These are phyloP conservation scores for Coelastrella sp. DNA, from an alignment of 139 green algal genomes.

Conservation along the genomic window DNA sequence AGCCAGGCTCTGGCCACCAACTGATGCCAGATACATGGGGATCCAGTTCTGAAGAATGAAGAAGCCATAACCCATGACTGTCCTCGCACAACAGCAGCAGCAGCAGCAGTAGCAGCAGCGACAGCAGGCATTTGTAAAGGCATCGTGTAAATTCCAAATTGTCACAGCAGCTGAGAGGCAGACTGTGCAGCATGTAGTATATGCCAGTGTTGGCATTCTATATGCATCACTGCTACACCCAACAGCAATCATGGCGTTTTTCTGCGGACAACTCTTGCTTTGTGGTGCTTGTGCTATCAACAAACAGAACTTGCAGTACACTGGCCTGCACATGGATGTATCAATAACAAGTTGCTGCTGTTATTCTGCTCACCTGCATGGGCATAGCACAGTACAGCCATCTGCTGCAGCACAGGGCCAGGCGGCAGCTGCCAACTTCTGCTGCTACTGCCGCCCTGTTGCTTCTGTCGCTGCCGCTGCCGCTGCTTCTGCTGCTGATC, in stretches of 20 bases:
- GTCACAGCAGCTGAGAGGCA: too few relatives aligned
- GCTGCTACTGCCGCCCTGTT: background rate
- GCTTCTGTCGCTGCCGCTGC: conserved; percentile 15
- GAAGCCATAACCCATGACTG: conserved; percentile 74
- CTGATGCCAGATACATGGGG: conserved; percentile 67
- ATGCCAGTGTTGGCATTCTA: too few relatives aligned
- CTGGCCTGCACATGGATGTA: too few relatives aligned
- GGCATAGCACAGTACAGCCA: conserved; percentile 64
- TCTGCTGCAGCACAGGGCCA: conserved; percentile 38
- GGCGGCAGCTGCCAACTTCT: background rate
- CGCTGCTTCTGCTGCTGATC: conserved; percentile 38
- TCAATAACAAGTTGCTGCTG: too few relatives aligned
- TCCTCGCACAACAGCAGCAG: background rate
- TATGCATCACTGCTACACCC: too few relatives aligned
- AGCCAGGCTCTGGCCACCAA: conserved; percentile 56
- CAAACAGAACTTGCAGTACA: too few relatives aligned
- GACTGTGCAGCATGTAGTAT: too few relatives aligned
- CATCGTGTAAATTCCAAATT: too few relatives aligned
- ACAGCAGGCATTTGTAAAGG: too few relatives aligned
- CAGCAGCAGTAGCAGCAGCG: background rate
- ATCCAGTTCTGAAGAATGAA: conserved; percentile 76
- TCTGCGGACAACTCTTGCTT: too few relatives aligned
- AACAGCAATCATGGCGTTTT: too few relatives aligned
- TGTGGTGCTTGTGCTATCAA: too few relatives aligned
- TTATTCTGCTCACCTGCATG: conserved; percentile 49